Evolutionary conservation across 2,329 filamentous ascomycete genomes (phyloP), one percentile per base, ranked within the genome.

Genomic region (Colletotrichum liriopes): DNA sequence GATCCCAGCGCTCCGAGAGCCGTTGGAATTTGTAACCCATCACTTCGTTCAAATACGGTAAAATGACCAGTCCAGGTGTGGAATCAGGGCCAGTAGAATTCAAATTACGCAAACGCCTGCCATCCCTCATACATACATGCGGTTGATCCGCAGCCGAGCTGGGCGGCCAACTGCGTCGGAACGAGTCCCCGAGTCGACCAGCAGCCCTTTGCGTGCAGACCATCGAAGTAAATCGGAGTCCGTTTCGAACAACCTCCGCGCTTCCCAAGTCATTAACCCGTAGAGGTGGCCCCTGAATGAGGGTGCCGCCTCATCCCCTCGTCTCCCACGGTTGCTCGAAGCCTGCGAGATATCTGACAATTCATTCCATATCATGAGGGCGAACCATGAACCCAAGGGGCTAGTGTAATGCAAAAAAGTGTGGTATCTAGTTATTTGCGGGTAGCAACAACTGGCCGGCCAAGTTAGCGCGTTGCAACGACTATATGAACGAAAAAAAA

Each of bases 371-470:
- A 73, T 73, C 67, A 58, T 73, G 60, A 76, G 54, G 67, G 64
- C 59, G 61, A 62, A 58, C 55, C 62, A 61, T 67, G 64, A 67
- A 66, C 69, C 77, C 75, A 77, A 76, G 65, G 72, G 73, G 74
- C 65, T 74, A 67, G 74, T 69, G 73, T 74, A 75, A 75, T 72
- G 71, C 59, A 55, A 74, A 55, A 23, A 72, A 72, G 66, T 60
- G 64, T 65, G 69, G 67, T 72, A 72, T 64, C 39, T 75, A 75
- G 79, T 80, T 84, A 83, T 73, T 83, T 80, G 72, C 80, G 82
- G 67, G 83, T 82, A 58, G 83, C 83, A 74, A 87, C 79, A 76
- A 87, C 86, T 85, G 67, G 56, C 56, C 56, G 56, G 51, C 18
- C 43, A 67, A 18, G 62, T 80, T 77, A 83, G 75, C 77, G 79